Percentiles rank a stretch among this genome's conserved stretches.
phyloP scores from a whole-genome alignment of 306 rosid species.

The Datisca glomerata region DNA sequence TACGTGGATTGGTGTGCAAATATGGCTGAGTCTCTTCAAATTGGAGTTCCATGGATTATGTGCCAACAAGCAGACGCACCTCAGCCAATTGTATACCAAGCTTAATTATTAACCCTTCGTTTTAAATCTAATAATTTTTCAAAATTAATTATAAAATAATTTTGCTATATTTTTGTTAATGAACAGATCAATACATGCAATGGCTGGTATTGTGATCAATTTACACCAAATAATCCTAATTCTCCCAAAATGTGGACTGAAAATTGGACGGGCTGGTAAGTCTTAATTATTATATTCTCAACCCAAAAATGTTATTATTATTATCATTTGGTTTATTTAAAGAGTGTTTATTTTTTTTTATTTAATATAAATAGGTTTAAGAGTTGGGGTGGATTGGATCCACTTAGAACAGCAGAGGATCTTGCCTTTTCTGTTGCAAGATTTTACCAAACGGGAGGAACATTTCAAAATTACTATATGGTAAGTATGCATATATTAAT shows the following conservation, averaged over 20 bases:
- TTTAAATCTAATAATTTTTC: neutral
- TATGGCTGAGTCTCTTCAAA: constrained; percentile 29
- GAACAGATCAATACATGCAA: constrained; percentile 46
- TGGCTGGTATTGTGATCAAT: constrained; percentile 45
- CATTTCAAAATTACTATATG: constrained; percentile 52
- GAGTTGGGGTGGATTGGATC: constrained; percentile 46
- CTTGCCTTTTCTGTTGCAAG: constrained; percentile 45
- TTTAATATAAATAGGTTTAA: constrained; percentile 48
- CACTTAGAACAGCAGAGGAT: constrained; percentile 48
- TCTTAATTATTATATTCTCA: no score
- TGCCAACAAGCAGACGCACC: constrained; percentile 44
- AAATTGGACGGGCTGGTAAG: constrained; percentile 53
- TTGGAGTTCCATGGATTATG: constrained; percentile 64
- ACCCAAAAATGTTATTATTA: no score
- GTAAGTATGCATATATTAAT: constrained; percentile 9
- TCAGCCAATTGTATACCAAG: constrained; percentile 37
- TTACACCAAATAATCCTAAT: constrained; percentile 29
- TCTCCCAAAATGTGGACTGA: constrained; percentile 62
- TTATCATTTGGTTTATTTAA: no score
- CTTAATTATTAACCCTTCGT: neutral
- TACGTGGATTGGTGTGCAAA: constrained; percentile 41
- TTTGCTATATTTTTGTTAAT: neutral
- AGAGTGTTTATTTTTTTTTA: no score
- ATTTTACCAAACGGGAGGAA: constrained; percentile 48
- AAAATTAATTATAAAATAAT: neutral